These are phyloP conservation scores for Aurifilum marmelostoma DNA, from an alignment of 2,329 filamentous ascomycete species.

Conservation along the genomic window DNA sequence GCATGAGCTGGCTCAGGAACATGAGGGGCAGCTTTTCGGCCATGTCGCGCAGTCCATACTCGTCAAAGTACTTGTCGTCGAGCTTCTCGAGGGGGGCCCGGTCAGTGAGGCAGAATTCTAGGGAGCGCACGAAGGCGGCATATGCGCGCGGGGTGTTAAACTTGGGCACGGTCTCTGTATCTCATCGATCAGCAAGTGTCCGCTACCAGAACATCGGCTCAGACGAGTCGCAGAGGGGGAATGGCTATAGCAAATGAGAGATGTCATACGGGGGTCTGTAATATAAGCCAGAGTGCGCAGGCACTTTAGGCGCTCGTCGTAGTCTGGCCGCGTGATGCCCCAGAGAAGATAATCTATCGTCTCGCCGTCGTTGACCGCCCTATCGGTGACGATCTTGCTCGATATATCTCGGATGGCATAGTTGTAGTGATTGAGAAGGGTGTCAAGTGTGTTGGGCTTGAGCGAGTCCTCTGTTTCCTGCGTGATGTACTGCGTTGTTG, in stretches of 20 bases:
- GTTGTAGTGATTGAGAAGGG: constrained; percentile 71
- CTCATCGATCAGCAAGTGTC: constrained; percentile 21
- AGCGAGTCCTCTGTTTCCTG: constrained; percentile 76
- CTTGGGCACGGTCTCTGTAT: constrained; percentile 46
- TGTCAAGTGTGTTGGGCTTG: constrained; percentile 66
- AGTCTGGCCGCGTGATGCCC: constrained; percentile 62
- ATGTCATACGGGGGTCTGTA: constrained; percentile 49
- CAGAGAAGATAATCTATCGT: constrained; percentile 56
- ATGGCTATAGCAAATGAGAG: constrained; percentile 21
- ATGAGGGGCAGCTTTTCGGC: constrained; percentile 63
- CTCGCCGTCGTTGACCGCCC: constrained; percentile 60
- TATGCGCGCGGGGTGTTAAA: constrained; percentile 57
- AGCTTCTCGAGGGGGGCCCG: constrained; percentile 53
- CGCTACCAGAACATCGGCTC: not conserved
- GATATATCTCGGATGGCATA: constrained; percentile 73
- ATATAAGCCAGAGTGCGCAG: constrained; percentile 61
- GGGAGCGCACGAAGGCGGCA: constrained; percentile 61
- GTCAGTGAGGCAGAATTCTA: constrained; percentile 59
- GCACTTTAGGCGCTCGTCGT: constrained; percentile 61
- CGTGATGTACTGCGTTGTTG: constrained; percentile 73
- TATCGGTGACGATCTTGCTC: constrained; percentile 59
- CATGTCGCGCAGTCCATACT: constrained; percentile 65
- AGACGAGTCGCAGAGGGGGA: not conserved
- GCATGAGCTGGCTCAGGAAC: constrained; percentile 62
- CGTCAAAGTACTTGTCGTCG: constrained; percentile 61